These are phyloP conservation scores for Aspergillus quadricinctus DNA, from an alignment of 2,329 filamentous ascomycete species.

Conservation along the genomic window DNA sequence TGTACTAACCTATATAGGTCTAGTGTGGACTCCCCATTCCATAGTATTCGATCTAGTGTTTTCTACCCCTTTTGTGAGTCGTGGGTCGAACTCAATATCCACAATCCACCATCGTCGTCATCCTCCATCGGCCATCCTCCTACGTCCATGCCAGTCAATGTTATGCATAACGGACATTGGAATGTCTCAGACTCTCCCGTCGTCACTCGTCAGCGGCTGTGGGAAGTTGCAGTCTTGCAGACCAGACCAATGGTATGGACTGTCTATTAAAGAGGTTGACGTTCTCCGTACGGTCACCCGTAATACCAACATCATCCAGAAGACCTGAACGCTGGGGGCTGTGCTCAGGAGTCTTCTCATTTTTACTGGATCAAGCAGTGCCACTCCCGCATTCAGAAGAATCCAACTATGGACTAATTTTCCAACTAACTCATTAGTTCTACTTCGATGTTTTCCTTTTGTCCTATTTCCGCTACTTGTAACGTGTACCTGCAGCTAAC, in stretches of 20 bases:
- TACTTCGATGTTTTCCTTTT: slow-evolving; percentile 11
- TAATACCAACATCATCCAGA: background rate
- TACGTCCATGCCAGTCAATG: background rate
- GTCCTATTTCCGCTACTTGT: background rate
- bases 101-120: background rate
- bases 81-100: background rate
- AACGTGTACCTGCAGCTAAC: background rate
- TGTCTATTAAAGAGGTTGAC: background rate
- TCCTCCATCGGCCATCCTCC: too few relatives aligned
- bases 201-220: background rate
- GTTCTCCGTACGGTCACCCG: background rate
- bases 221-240: background rate
- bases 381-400: slow-evolving; percentile 12
- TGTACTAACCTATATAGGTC: background rate
- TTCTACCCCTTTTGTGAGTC: background rate
- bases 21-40: slow-evolving; percentile 10
- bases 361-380: slow-evolving; percentile 16
- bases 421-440: slow-evolving; percentile 15
- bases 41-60: background rate
- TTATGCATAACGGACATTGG: background rate
- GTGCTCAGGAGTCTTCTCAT: slow-evolving; percentile 5
- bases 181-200: background rate
- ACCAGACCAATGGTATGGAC: background rate
- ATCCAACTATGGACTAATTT: slow-evolving; percentile 8
- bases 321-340: background rate